Evolutionary conservation across 805 yeast species (phyloP).

Genomic region (Zygotorulaspora chibaensis): DNA sequence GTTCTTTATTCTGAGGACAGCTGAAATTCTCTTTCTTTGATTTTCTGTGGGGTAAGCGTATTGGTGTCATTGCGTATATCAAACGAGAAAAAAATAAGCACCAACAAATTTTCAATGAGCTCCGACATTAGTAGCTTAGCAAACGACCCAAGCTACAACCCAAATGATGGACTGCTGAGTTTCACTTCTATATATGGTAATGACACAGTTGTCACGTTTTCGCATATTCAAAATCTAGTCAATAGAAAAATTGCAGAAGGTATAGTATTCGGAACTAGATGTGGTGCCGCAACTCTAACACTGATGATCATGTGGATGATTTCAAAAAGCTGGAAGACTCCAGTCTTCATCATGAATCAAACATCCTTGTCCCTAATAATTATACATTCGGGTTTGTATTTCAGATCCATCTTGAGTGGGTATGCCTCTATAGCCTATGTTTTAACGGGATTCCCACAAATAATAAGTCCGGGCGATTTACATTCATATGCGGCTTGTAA

Average conservation of each 20-base stretch:
- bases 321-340: constrained; percentile 53
- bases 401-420: constrained; percentile 51
- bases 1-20: too few species aligned
- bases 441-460: constrained; percentile 45
- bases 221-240: constrained; percentile 40
- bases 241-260: constrained; percentile 37
- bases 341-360: constrained; percentile 72
- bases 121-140: constrained; percentile 12
- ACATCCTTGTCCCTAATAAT: constrained; percentile 51
- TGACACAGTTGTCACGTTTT: constrained; percentile 36
- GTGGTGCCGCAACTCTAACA: constrained; percentile 52
- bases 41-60: too few species aligned
- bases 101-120: background rate
- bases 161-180: constrained; percentile 30
- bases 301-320: constrained; percentile 45
- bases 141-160: constrained; percentile 26
- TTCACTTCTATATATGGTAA: constrained; percentile 44
- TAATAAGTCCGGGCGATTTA: constrained; percentile 37
- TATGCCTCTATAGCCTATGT: constrained; percentile 45
- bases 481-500: constrained; percentile 58
- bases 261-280: constrained; percentile 51
- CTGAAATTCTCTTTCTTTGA: too few species aligned
- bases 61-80: too few species aligned
- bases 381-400: constrained; percentile 57
- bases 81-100: too few species aligned